These are phyloP conservation scores for Quercus lobata DNA, from an alignment of 331 rosid genomes.

Conservation along the genomic window DNA sequence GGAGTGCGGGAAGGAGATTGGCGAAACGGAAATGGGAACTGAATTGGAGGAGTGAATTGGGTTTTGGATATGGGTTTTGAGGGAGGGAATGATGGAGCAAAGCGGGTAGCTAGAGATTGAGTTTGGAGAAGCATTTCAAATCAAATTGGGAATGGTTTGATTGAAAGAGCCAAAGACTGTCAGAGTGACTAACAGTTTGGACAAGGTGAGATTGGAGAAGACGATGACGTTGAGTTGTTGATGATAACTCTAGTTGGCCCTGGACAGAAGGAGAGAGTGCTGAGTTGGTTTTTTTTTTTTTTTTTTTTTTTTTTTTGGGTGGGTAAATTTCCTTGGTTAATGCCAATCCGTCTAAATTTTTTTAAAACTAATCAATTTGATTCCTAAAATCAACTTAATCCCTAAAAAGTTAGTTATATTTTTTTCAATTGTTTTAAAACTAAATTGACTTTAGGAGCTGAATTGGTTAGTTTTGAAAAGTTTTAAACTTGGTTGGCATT, in stretches of 20 bases:
- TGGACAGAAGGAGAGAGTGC: too few species aligned
- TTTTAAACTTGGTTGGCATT: too few species aligned
- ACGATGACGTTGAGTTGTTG: neutral
- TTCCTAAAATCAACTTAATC: too few species aligned
- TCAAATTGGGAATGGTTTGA: neutral
- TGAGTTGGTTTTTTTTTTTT: too few species aligned
- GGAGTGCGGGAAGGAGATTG: slow-evolving; percentile 13
- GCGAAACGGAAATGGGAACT: slow-evolving; percentile 29
- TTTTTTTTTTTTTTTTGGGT: too few species aligned
- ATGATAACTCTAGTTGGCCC: neutral
- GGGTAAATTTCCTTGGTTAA: too few species aligned
- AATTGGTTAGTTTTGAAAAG: too few species aligned
- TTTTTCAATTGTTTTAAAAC: too few species aligned
- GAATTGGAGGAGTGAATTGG: slow-evolving; percentile 15
- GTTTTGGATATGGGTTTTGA: slow-evolving; percentile 16
- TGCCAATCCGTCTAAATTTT: accelerated
- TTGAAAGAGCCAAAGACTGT: neutral
- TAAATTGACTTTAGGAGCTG: accelerated
- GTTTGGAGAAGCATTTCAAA: slow-evolving; percentile 68
- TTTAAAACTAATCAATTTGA: accelerated
- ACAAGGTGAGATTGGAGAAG: neutral
- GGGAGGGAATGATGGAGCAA: slow-evolving; percentile 29
- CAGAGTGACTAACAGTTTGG: neutral
- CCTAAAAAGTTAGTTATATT: too few species aligned
- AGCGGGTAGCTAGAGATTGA: slow-evolving; percentile 33